Evolutionary conservation across 345 rosid species (phyloP).

Genomic region (Diplotaxis tenuifolia): DNA sequence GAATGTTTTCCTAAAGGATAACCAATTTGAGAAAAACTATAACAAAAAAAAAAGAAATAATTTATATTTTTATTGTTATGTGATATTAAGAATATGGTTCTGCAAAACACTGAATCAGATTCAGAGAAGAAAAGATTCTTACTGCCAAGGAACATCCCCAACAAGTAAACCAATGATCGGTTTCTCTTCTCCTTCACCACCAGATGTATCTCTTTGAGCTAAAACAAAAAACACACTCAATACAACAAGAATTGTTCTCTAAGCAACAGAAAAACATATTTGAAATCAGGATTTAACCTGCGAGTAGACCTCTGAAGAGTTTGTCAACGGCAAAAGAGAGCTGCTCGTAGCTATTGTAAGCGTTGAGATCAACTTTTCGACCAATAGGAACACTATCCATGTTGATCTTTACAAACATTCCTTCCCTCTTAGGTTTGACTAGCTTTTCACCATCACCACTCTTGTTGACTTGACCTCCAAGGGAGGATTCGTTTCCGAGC

Average conservation of each 20-base stretch:
- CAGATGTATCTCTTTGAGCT: slow-evolving; percentile 79
- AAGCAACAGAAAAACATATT: neutral
- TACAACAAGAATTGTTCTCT: neutral
- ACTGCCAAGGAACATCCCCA: slow-evolving; percentile 99
- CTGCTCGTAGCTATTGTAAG: slow-evolving; percentile 74
- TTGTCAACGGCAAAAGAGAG: slow-evolving; percentile 84
- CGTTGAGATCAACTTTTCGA: slow-evolving; percentile 87
- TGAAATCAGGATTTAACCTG: slow-evolving; percentile 46
- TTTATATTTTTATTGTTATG: slow-evolving; percentile 23
- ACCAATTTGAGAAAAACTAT: slow-evolving; percentile 12
- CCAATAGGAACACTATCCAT: slow-evolving; percentile 99
- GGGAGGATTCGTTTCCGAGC: slow-evolving; percentile 46
- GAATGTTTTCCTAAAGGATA: neutral
- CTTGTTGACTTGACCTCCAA: slow-evolving; percentile 37
- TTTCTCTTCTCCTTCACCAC: slow-evolving; percentile 66
- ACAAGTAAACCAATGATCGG: slow-evolving; percentile 66
- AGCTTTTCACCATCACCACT: slow-evolving; percentile 38
- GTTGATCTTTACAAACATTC: slow-evolving; percentile 87
- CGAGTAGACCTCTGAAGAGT: slow-evolving; percentile 91
- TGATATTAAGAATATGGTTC: slow-evolving; percentile 31
- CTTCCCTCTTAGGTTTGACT: slow-evolving; percentile 38
- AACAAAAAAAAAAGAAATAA: neutral
- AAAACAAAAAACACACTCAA: neutral
- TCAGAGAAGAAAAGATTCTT: slow-evolving; percentile 48
- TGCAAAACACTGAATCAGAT: slow-evolving; percentile 44